Evolutionary conservation across 768 basidiomycete species (phyloP).

Genomic region (Royoungia palumana): DNA sequence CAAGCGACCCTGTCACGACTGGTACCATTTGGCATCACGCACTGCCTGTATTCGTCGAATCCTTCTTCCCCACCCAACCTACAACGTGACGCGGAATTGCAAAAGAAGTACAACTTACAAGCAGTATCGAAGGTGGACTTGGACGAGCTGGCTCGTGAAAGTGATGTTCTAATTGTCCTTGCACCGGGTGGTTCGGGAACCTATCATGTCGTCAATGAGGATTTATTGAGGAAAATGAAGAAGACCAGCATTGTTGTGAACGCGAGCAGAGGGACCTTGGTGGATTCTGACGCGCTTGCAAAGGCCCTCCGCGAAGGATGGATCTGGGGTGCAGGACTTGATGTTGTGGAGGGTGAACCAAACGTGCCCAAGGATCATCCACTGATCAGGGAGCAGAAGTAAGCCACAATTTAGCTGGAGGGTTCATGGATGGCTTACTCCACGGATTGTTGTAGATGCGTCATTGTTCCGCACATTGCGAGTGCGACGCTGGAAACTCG

Average conservation of each 20-base stretch:
- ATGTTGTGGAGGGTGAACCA: conserved; percentile 94
- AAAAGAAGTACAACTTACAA: conserved; percentile 33
- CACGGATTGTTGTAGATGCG: conserved; percentile 46
- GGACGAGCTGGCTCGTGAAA: conserved; percentile 67
- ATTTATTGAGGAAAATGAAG: conserved; percentile 84
- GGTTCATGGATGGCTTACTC: neutral
- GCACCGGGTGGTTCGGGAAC: conserved; percentile 73
- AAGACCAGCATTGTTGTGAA: conserved; percentile 80
- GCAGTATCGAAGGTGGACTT: conserved; percentile 55
- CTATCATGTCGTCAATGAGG: conserved; percentile 65
- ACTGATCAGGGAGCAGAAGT: conserved; percentile 75
- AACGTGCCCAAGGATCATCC: conserved; percentile 70
- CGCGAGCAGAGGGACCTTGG: conserved; percentile 76
- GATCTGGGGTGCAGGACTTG: conserved; percentile 91
- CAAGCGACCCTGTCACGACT: conserved; percentile 80
- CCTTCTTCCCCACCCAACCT: conserved; percentile 47
- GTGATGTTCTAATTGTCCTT: conserved; percentile 84
- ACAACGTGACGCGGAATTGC: conserved; percentile 37
- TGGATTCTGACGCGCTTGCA: conserved; percentile 87
- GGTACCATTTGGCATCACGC: conserved; percentile 75
- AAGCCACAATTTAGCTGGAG: conserved; percentile 13
- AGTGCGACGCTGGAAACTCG: conserved; percentile 87
- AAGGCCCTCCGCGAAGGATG: conserved; percentile 70
- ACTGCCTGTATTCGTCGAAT: conserved; percentile 65
- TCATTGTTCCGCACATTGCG: conserved; percentile 87